Conservation (phyloP, 2,329 filamentous ascomycete species). For the Helminthosporium solani region DNA sequence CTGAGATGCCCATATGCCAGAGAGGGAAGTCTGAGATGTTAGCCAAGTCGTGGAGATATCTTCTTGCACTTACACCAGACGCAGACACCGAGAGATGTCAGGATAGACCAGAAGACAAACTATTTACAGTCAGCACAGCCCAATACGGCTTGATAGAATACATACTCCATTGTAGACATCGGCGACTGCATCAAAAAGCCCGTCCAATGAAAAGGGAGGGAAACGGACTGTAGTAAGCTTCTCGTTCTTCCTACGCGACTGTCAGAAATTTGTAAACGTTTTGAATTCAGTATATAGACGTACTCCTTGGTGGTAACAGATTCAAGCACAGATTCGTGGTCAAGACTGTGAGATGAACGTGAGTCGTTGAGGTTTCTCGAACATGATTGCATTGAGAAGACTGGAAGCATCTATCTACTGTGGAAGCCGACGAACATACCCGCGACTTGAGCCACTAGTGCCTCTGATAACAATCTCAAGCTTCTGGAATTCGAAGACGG, state of each 20-base stretch:
- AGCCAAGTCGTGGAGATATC: constrained; percentile 7
- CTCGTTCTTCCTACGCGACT: constrained; percentile 66
- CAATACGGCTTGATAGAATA: constrained; percentile 11
- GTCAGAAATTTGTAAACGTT: constrained; percentile 20
- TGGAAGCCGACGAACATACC: constrained; percentile 97
- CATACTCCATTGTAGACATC: constrained; percentile 89
- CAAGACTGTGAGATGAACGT: constrained; percentile 44
- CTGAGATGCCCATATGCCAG: constrained; percentile 99
- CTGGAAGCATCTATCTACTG: constrained; percentile 67
- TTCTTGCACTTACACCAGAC: constrained; percentile 78
- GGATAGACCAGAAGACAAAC: constrained; percentile 94
- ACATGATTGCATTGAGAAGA: constrained; percentile 36
- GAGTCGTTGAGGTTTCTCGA: constrained; percentile 27
- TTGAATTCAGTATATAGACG: constrained; percentile 33
- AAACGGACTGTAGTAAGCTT: constrained; percentile 69
- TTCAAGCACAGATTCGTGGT: constrained; percentile 47
- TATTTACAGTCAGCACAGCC: constrained; percentile 39
- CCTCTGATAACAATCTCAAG: constrained; percentile 89
- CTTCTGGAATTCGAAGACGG: constrained; percentile 83
- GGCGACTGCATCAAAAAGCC: constrained; percentile 76
- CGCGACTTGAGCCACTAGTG: constrained; percentile 86
- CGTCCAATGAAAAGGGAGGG: constrained; percentile 69
- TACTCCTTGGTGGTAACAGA: constrained; percentile 71
- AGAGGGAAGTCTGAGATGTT: constrained; percentile 75
- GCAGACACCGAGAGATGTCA: constrained; percentile 83